Evolutionary conservation across 177 flowering plant species (phyloP).

Genomic region (Telopea speciosissima): DNA sequence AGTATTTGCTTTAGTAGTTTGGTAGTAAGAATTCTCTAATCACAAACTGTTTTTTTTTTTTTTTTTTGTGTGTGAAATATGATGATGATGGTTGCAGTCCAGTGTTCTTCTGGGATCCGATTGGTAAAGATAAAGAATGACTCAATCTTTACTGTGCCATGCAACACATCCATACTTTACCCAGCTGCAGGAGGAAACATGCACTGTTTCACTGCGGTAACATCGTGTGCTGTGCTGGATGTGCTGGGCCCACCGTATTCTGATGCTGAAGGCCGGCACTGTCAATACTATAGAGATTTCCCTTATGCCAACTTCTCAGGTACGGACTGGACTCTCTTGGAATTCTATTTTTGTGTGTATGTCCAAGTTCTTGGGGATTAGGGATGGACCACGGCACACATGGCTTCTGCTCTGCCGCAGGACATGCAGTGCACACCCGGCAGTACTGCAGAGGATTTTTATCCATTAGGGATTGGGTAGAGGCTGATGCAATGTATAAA

Average conservation of each 20-base stretch:
- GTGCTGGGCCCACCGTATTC: constrained; percentile 92
- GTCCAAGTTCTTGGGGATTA: too few relatives aligned
- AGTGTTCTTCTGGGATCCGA: constrained; percentile 22
- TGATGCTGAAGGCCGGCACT: constrained; percentile 74
- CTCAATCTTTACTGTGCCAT: constrained; percentile 61
- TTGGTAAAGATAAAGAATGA: constrained; percentile 65
- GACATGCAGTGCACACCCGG: too few relatives aligned
- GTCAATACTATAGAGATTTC: constrained; percentile 60
- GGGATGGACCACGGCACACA: too few relatives aligned
- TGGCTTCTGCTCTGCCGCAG: too few relatives aligned
- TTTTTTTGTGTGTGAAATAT: too few relatives aligned
- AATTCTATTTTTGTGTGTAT: too few relatives aligned
- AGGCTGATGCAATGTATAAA: too few relatives aligned
- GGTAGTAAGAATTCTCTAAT: too few relatives aligned
- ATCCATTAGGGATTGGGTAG: too few relatives aligned
- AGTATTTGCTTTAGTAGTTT: neutral
- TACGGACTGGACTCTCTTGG: constrained; percentile 4
- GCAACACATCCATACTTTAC: constrained; percentile 70
- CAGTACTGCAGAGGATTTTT: too few relatives aligned
- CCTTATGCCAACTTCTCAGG: constrained; percentile 54
- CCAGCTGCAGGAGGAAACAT: constrained; percentile 78
- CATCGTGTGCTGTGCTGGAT: constrained; percentile 91
- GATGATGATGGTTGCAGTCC: constrained; percentile 16
- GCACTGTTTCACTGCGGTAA: constrained; percentile 83
- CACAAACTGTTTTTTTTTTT: too few relatives aligned